phyloP scores from a whole-genome alignment of 768 basidiomycete species.

The Leucocoprinus birnbaumii region DNA sequence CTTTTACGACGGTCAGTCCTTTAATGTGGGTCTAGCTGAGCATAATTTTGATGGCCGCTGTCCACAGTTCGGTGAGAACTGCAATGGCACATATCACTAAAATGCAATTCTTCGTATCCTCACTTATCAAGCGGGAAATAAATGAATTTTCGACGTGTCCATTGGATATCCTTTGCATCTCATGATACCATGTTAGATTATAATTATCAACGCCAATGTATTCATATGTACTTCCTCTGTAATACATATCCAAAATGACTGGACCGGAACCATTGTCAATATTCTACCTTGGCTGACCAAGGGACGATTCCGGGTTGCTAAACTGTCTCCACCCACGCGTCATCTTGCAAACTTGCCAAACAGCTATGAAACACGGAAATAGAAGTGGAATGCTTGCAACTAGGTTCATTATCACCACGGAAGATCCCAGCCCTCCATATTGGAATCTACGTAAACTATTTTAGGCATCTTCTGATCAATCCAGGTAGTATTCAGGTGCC shows the following conservation, averaged over 20 bases:
- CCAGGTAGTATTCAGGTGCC: no score
- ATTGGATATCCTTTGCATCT: conserved; percentile 3
- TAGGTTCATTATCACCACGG: conserved; percentile 1
- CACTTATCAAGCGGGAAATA: not conserved
- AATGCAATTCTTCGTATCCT: no score
- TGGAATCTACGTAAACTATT: conserved; percentile 1
- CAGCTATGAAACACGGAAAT: not conserved
- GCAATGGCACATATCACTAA: conserved; percentile 34
- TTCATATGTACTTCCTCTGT: conserved; percentile 11
- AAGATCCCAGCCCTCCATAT: not conserved
- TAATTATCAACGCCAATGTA: not conserved
- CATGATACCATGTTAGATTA: conserved; percentile 11
- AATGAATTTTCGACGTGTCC: not conserved
- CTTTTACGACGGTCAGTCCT: conserved; percentile 21
- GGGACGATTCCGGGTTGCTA: no score
- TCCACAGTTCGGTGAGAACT: conserved; percentile 43
- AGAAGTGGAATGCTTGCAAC: not conserved
- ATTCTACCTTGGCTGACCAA: no score
- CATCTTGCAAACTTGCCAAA: not conserved
- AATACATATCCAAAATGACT: not conserved
- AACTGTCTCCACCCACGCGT: not conserved
- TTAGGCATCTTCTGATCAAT: conserved; percentile 1
- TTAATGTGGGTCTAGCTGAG: conserved; percentile 27
- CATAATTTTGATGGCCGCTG: conserved; percentile 38
- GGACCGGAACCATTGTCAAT: no score